These are phyloP conservation scores for Tuber magnatum DNA, from an alignment of 495 filamentous ascomycete genomes.

Conservation along the genomic window DNA sequence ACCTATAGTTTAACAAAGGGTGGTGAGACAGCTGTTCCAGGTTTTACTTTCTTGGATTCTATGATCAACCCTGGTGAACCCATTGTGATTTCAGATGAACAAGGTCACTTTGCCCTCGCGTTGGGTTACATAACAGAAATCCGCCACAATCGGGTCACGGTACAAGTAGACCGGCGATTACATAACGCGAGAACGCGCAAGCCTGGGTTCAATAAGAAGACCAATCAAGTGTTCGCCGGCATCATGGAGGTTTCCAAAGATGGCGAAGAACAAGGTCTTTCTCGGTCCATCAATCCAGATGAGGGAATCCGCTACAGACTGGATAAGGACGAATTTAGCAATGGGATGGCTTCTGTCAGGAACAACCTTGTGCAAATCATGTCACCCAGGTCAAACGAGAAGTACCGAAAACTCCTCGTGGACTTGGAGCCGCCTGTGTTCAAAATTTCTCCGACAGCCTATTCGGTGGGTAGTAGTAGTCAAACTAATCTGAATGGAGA, in stretches of 20 bases:
- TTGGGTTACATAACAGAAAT: conserved; percentile 81
- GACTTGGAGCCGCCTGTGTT: conserved; percentile 66
- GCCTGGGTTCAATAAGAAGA: conserved; percentile 62
- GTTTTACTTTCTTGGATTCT: conserved; percentile 80
- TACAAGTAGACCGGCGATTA: conserved; percentile 78
- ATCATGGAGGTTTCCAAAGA: conserved; percentile 76
- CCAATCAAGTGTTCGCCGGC: conserved; percentile 78
- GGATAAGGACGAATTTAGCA: conserved; percentile 97
- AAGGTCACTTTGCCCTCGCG: conserved; percentile 86
- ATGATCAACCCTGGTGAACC: conserved; percentile 86
- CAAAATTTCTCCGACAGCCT: conserved; percentile 55
- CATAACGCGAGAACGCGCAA: conserved; percentile 74
- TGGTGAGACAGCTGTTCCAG: conserved; percentile 44
- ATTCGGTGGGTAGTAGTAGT: conserved; percentile 48
- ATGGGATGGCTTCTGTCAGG: conserved; percentile 88
- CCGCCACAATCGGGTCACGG: conserved; percentile 63
- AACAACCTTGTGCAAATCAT: conserved; percentile 90
- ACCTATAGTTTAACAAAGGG: conserved; percentile 73
- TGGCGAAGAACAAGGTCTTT: conserved; percentile 44
- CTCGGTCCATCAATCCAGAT: conserved; percentile 35
- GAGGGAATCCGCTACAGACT: conserved; percentile 68
- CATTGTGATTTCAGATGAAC: conserved; percentile 91
- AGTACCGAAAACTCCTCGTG: conserved; percentile 70
- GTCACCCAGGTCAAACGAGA: conserved; percentile 47
- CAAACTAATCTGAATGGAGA: conserved; percentile 66